These are phyloP conservation scores for Ogataea methanolica DNA, from an alignment of 805 yeast genomes.

Conservation along the genomic window DNA sequence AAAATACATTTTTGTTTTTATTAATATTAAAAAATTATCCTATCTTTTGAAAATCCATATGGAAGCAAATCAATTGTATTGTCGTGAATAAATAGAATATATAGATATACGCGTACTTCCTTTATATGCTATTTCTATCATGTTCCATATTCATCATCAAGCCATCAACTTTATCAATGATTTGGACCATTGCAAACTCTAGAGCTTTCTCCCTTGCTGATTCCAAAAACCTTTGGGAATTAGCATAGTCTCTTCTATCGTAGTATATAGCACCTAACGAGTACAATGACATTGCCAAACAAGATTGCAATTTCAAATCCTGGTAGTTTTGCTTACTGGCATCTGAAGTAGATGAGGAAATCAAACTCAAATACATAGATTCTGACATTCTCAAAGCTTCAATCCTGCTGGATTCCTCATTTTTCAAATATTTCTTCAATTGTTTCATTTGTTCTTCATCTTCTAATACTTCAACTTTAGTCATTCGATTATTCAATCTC, in stretches of 20 bases:
- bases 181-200: constrained; percentile 58
- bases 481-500: constrained; percentile 3
- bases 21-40: not conserved
- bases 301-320: constrained; percentile 7
- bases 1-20: not conserved
- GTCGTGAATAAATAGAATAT: not conserved
- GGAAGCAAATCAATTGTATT: too few relatives aligned
- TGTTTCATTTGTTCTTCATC: constrained; percentile 5
- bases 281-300: constrained; percentile 69
- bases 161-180: constrained; percentile 58
- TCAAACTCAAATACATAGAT: constrained; percentile 16
- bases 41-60: not conserved
- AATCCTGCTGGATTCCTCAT: constrained; percentile 5
- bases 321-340: constrained; percentile 2
- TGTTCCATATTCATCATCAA: constrained; percentile 41
- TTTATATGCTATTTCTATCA: not conserved
- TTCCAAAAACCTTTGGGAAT: constrained; percentile 57
- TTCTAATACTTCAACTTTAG: not conserved
- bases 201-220: constrained; percentile 70
- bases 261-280: constrained; percentile 78
- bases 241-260: constrained; percentile 50
- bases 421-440: constrained; percentile 9
- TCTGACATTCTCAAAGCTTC: constrained; percentile 15
- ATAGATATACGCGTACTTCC: not conserved
- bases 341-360: constrained; percentile 2